Base-by-base conservation (phyloP, 2,329 filamentous ascomycete species). In the Fusarium annulatum region DNA sequence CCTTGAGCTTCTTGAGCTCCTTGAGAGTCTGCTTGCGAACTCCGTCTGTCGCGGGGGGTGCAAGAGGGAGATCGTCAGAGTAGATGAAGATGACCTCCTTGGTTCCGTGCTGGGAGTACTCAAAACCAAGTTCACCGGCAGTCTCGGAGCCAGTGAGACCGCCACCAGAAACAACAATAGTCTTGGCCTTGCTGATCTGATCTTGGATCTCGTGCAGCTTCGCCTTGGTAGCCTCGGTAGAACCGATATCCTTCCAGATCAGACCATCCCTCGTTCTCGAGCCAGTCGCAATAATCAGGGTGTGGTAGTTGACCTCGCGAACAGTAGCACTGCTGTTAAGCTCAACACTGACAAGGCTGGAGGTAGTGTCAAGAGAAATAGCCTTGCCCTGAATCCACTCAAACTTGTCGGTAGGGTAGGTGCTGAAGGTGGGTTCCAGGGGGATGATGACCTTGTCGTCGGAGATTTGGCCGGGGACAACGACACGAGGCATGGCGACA, bases 251-350 rank as follows among this genome's bases (percentile, higher is more conserved):
- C 78, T 89, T 90, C 79, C 86, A 90, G 1, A 88, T 87, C 79
- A 86, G 81, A 67, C 77, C 79, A 9, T 82, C 84, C 28, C 76
- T 80, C 38, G 84, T 82, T 34, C 81, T 80, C 7, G 86, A 80
- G 12, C 89, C 89, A 5, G 89, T 91, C 15, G 88, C 88, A 48
- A 91, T 80, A 67, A 91, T 76, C 18, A 90, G 81, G 28, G 84
- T 84, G 71, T 89, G 84, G 75, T 90, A 91, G 26, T 68, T 67
- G 61, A 89, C 76, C 16, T 79, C 79, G 10, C 81, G 79, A n/a
- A 75, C 73, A 9, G 67, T 76, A 15, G 72, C 56, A 11, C 80
- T 82, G 9, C 78, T 81, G 49, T 79, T 80, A 38, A 81, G 78
- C 28, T 79, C 71, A 19, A 89, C 81, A 3, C 77, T 78, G 30